Conservation (phyloP, 306 rosid species). For the Canavalia ensiformis region DNA sequence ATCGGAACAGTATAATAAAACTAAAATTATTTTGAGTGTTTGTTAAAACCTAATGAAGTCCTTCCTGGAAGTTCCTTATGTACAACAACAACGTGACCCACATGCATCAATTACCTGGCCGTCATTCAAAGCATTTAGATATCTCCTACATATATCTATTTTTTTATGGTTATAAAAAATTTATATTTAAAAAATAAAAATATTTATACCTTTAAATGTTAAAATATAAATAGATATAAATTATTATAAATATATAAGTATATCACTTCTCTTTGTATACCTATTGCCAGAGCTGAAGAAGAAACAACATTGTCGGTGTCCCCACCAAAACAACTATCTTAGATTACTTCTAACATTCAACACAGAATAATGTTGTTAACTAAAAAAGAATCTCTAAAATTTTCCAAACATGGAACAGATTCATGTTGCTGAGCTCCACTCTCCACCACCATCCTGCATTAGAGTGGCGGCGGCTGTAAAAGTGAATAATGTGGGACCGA, state of each 20-base stretch:
- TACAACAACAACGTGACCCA: slow-evolving; percentile 45
- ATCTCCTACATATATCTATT: no score
- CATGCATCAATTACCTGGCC: slow-evolving; percentile 51
- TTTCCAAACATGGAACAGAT: slow-evolving; percentile 23
- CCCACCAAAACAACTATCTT: slow-evolving; percentile 19
- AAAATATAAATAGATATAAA: no score
- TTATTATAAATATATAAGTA: no score
- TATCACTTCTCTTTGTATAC: not conserved
- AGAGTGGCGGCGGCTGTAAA: slow-evolving; percentile 51
- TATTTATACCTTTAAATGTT: no score
- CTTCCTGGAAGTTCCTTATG: not conserved
- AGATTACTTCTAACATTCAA: slow-evolving; percentile 7
- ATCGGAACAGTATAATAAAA: no score
- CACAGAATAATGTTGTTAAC: slow-evolving; percentile 13
- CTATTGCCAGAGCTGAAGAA: not conserved
- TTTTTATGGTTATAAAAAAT: no score
- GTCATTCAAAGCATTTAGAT: slow-evolving; percentile 60
- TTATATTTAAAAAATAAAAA: no score
- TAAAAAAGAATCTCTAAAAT: not conserved
- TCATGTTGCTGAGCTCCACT: slow-evolving; percentile 3
- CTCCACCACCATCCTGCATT: not conserved
- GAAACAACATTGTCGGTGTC: not conserved
- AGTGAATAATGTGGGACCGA: slow-evolving; percentile 17
- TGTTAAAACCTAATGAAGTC: not conserved
- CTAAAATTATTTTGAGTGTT: not conserved